Evolutionary conservation across 805 yeast species (phyloP), one percentile per base, ranked within the genome.

Genomic region (Komagataella populi): DNA sequence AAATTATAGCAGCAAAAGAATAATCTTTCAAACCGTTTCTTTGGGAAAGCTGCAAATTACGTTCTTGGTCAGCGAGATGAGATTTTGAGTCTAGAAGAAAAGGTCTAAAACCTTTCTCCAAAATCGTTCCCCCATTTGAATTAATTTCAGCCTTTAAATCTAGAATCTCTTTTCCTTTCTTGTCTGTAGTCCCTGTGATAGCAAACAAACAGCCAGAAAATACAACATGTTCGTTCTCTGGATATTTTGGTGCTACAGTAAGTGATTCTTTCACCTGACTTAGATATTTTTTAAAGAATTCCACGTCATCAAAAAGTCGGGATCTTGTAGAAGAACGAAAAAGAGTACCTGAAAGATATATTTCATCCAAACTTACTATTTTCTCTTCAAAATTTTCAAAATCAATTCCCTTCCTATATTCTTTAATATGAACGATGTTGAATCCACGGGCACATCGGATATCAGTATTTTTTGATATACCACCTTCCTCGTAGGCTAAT

Each of bases 1-100:
- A 73, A 1, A 89, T 65, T 39, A 86, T 68, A 1, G 90, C 90
- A 1, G 76, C 87, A 65, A 88, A 86, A 36, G 58, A 69, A 54
- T 63, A 70, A 1, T 56, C 52, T 7, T 54, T 46, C 12, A 55
- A 56, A n/a, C 30, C 23, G 14, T 30, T 14, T 10, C 14, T 30
- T 30, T 12, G 39, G 10, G 39, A 4, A 10, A 30, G n/a, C 14
- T 30, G 39, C 5, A 30, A 30, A 30, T 30, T 30, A 30, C 8
- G 51, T 39, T 5, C 50, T 52, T 46, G 59, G 39, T 45, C 43
- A n/a, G 49, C 56, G 46, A 63, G 10, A 10, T 30, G 39, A 8
- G n/a, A 10, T 23, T 8, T n/a, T 14, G 23, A 12, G 45, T 48
- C 23, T 1, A 57, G 54, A 49, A 66, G 55, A n/a, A 64, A 47